Percentiles rank a stretch among this genome's conserved stretches.
These are phyloP conservation scores for Diphasiastrum complanatum DNA, from an alignment of 83 land plant species.

Conservation along the genomic window DNA sequence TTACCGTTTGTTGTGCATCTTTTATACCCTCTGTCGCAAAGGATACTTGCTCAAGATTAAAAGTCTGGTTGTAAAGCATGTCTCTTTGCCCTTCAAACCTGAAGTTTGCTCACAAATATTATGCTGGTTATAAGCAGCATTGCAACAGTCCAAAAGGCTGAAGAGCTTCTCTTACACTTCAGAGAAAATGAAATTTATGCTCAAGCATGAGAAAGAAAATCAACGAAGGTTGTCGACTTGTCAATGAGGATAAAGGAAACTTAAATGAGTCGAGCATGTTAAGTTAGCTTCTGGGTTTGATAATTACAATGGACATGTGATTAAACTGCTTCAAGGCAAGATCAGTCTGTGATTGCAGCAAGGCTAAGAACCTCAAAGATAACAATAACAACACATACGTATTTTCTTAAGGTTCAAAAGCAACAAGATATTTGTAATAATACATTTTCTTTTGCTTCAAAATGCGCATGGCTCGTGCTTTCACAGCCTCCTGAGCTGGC, in stretches of 20 bases:
- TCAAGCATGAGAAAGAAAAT: no score
- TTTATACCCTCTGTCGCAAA: conserved; percentile 95
- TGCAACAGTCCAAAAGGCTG: background rate
- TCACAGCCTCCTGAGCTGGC: conserved; percentile 66
- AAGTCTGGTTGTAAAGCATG: conserved; percentile 91
- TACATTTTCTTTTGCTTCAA: conserved; percentile 95
- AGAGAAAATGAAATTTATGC: background rate
- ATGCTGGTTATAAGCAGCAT: background rate
- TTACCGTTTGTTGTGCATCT: conserved; percentile 98
- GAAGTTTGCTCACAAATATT: background rate
- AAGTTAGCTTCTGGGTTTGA: no score
- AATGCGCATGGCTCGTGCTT: conserved; percentile 98
- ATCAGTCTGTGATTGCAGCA: no score
- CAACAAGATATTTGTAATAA: background rate
- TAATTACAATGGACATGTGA: no score
- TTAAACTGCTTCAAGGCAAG: no score
- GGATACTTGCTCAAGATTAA: conserved; percentile 93
- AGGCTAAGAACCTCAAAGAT: background rate
- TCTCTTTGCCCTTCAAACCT: conserved; percentile 99
- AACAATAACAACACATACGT: background rate
- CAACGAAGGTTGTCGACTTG: no score
- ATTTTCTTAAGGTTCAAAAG: background rate
- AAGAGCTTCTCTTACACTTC: background rate
- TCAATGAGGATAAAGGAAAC: no score
- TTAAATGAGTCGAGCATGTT: no score